Evolutionary conservation across 768 basidiomycete genomes (phyloP), one percentile per base, ranked within the genome.

Genomic region (Lepiota subincarnata): DNA sequence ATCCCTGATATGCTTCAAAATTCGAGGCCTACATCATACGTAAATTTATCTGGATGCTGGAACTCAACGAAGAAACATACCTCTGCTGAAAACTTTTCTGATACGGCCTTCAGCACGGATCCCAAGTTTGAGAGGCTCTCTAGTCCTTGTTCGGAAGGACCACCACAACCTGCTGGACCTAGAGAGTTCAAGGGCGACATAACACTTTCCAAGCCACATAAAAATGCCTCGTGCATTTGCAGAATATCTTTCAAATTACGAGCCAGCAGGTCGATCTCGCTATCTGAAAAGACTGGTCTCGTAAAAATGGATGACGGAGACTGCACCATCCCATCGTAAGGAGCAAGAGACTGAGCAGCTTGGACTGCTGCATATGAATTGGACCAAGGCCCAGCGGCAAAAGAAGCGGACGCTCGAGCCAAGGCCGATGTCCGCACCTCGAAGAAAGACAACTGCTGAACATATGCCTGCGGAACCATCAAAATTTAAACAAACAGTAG

Each of bases 1-100:
- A 98, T 11, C 78, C 70, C 65, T 93, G 82, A 70, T 99, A 99
- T 1, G 83, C 75, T 53, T 80, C 76, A 59, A 96, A 96, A 35
- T 76, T 71, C 13, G 84, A 73, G 20, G 85, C 86, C 92, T 96
- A 59, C 6, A 40, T 24, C 10, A 55, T 18, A 16, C 28, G 20
- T 31, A 31, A 31, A 14, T 35, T 43, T 14, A 35, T 54, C 50
- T 36, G 19, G 45, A 4, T 55, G n/a, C 48, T 14, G 41, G 20
- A 42, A 47, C 44, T 59, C 39, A 50, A 16, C 19, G 35, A 53
- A 18, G 44, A 53, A 48, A 66, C 68, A 38, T 59, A 85, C 86
- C 68, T 84, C 77, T 35, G 78, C 73, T 8, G 79, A 71, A 64
- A 86, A 86, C 48, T 81, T 78, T 6, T 77, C 69, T 2, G 83